Evolutionary conservation across 148 eudicot genomes (phyloP).

Genomic region (Diospyros kaki): DNA sequence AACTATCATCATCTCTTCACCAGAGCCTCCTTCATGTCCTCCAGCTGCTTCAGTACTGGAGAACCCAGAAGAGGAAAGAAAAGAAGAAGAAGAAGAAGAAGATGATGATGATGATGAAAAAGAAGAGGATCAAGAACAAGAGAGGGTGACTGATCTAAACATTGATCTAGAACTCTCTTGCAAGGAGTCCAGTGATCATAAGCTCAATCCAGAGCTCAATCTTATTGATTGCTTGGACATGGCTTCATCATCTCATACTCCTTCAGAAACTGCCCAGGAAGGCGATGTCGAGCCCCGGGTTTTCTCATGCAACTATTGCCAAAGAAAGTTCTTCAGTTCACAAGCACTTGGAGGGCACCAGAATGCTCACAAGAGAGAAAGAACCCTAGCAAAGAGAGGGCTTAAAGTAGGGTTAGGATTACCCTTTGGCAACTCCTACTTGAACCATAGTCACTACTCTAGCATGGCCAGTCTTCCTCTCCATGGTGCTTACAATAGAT

Average conservation of each 20-base stretch:
- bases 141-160: not conserved
- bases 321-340: slow-evolving; percentile 73
- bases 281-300: slow-evolving; percentile 48
- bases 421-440: slow-evolving; percentile 37
- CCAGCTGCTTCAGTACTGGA: slow-evolving; percentile 15
- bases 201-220: slow-evolving; percentile 35
- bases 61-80: slow-evolving; percentile 13
- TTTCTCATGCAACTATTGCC: slow-evolving; percentile 78
- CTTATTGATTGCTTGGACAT: slow-evolving; percentile 44
- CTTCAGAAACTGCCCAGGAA: slow-evolving; percentile 34
- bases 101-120: not conserved
- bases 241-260: slow-evolving; percentile 30
- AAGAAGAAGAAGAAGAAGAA: slow-evolving; percentile 16
- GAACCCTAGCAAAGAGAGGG: slow-evolving; percentile 58
- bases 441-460: slow-evolving; percentile 34
- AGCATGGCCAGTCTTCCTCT: slow-evolving; percentile 64
- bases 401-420: slow-evolving; percentile 42
- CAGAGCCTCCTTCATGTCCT: too few relatives aligned
- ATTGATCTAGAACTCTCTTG: too few relatives aligned
- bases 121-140: slow-evolving; percentile 13
- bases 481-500: slow-evolving; percentile 52
- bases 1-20: not conserved
- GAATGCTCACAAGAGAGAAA: slow-evolving; percentile 80
- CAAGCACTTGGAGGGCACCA: slow-evolving; percentile 91
- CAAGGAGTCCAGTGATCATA: not conserved